Base-by-base conservation (phyloP, 805 yeast genomes). In the Myxozyma neotropica region DNA sequence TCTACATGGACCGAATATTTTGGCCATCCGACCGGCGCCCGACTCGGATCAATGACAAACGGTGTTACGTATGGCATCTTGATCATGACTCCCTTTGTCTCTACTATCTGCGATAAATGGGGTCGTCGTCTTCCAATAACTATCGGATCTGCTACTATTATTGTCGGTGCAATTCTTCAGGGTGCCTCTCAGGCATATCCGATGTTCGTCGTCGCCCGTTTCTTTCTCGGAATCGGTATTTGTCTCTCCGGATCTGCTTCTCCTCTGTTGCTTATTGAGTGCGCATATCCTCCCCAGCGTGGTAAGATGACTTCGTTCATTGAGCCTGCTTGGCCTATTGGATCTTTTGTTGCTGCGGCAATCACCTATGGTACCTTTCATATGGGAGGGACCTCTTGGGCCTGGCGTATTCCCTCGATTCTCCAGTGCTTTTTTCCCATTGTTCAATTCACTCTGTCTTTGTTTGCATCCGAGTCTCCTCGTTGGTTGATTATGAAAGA, bases 401-500 rank as follows among this genome's bases (percentile, higher is more conserved):
- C 78, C 27, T 83, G 86, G 86, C 80, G 83, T 72, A 73, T 82
- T 55, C 86, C 87, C 40, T 75, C 83, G 12, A 75, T 75, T 52
- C 59, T 83, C 43, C 87, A 83, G 71, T 81, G 79, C 43, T 67
- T 74, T 17, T 72, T 79, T 63, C 84, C 86, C 1, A 24, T 77
- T 2, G 17, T 78, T 24, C 74, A 81, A 67, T 69, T 31, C 74
- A 72, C 81, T 82, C 42, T 85, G 81, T 71, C 71, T 81, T 38
- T 80, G 82, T 70, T 56, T 35, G 80, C 74, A 69, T 82, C 61
- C 83, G 87, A 46, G 75, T 83, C 88, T 43, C 95, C 96, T 36
- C 80, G 96, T 68, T 89, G 76, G 74, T 81, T 75, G 62, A 85
- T 89, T 24, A 81, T 81, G 48, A 81, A 83, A 64, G 82, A 81